phyloP scores from a whole-genome alignment of 495 filamentous ascomycete genomes.

The Pyrenopolyporus hunteri region DNA sequence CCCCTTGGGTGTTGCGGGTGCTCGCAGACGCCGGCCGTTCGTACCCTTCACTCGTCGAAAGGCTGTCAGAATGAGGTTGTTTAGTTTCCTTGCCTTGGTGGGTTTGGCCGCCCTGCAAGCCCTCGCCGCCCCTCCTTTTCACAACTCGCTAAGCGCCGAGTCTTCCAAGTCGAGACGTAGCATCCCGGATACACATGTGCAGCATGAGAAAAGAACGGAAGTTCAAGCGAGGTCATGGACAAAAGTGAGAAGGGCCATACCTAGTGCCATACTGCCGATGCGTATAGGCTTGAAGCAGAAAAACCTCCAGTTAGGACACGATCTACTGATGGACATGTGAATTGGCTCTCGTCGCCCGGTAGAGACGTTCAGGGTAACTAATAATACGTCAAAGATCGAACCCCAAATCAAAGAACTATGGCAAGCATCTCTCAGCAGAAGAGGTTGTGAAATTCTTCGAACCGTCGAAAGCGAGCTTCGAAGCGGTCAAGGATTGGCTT shows the following conservation, averaged over 20 bases:
- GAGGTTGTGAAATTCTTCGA: conserved; percentile 59
- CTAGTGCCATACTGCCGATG: conserved; percentile 36
- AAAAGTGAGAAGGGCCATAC: conserved; percentile 37
- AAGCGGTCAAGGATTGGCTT: conserved; percentile 59
- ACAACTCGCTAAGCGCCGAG: background rate
- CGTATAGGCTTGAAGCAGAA: conserved; percentile 39
- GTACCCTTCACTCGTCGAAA: background rate
- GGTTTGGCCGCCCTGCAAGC: conserved; percentile 19
- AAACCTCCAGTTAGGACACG: conserved; percentile 38
- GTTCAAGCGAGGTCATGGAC: conserved; percentile 53
- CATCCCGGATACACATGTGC: conserved; percentile 34
- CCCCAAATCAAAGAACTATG: conserved; percentile 63
- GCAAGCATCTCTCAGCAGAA: conserved; percentile 56
- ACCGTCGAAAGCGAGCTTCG: conserved; percentile 49
- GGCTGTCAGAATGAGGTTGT: conserved; percentile 30
- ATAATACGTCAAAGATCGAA: conserved; percentile 83
- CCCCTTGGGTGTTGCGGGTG: conserved; percentile 2
- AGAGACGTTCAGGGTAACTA: conserved; percentile 69
- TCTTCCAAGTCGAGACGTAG: conserved; percentile 18
- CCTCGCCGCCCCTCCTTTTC: conserved; percentile 28
- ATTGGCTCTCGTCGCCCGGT: background rate
- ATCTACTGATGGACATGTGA: conserved; percentile 46
- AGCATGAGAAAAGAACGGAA: conserved; percentile 50
- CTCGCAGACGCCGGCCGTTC: conserved; percentile 1
- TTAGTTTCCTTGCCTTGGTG: conserved; percentile 16